Base-by-base conservation (phyloP, 2,329 filamentous ascomycete genomes). In the Macroventuria anomochaeta region DNA sequence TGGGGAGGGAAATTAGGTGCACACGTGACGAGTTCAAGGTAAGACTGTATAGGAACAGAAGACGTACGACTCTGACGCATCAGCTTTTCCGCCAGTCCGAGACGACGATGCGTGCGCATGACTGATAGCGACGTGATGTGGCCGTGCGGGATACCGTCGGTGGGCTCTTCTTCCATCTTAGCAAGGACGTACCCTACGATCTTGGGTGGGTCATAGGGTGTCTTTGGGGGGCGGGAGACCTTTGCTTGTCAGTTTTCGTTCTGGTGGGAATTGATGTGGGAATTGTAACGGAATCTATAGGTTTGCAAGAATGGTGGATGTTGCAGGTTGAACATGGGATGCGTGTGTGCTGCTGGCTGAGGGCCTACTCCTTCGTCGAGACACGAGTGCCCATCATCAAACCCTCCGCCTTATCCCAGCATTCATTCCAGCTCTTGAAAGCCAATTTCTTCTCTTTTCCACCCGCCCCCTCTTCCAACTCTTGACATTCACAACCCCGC, bases 111-210 rank as follows among this genome's bases (percentile, higher is more conserved):
- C 63, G 95, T 99, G 62, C 95, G 83, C 95, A 97, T 99, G 36
- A 99, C 95, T 70, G 88, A 93, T 70, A 99, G 77, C 65, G 88
- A 93, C 38, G 95, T 99, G 71, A 99, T 97, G 79, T 99, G 95
- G 13, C 95, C 95, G 78, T 97, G 95, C 66, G 88, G 90, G 33
- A 97, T 81, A 53, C 93, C 93, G 75, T 97, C 93, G 55, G 88
- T 73, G 7, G 95, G 93, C 76, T 97, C 95, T 80, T 99, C 95
- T 77, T 99, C 95, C 93, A 99, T 99, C 83, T 99, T 99, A 44
- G 95, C 95, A 21, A 99, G 87, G n/a, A 99, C 95, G 74, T 99
- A 99, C 67, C 95, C 95, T 20, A 99, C 95, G 57, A 99, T 96
- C 78, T 97, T 96, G 63, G 95, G 95, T 68, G 96, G 95, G 75